phyloP scores from a whole-genome alignment of 1,139 yeast genomes.

The Meyerozyma sp. region DNA sequence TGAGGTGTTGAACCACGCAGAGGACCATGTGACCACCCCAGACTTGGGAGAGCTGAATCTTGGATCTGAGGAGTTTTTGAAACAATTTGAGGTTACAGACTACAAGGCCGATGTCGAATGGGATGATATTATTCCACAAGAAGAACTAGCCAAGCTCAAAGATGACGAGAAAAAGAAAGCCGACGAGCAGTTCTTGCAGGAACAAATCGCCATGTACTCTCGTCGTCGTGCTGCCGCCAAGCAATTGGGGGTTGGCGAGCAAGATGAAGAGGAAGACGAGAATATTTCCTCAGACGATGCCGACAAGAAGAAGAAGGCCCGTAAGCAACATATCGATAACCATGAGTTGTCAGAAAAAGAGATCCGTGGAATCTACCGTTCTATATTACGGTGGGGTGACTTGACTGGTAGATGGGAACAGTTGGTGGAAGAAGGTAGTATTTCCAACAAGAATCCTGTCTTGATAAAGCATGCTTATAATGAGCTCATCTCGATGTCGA shows the following conservation, averaged over 20 bases:
- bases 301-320: conserved; percentile 17
- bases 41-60: conserved; percentile 93
- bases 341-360: conserved; percentile 78
- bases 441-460: conserved; percentile 84
- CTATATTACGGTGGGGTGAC: conserved; percentile 80
- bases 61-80: conserved; percentile 97
- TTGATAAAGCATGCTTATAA: conserved; percentile 69
- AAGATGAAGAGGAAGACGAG: conserved; percentile 27
- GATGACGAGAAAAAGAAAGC: conserved; percentile 84
- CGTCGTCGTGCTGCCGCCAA: conserved; percentile 73
- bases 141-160: conserved; percentile 80
- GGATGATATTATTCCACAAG: conserved; percentile 99
- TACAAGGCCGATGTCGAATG: conserved; percentile 97
- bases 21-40: conserved; percentile 94
- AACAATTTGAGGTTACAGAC: conserved; percentile 97
- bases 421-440: conserved; percentile 82
- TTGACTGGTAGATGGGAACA: conserved; percentile 79
- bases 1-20: conserved; percentile 94
- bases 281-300: conserved; percentile 3
- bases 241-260: conserved; percentile 39
- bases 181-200: conserved; percentile 82
- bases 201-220: conserved; percentile 83
- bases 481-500: conserved; percentile 62
- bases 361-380: conserved; percentile 78
- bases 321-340: conserved; percentile 36